Conservation (phyloP, 495 filamentous ascomycete species). For the Penicillium salamii region DNA sequence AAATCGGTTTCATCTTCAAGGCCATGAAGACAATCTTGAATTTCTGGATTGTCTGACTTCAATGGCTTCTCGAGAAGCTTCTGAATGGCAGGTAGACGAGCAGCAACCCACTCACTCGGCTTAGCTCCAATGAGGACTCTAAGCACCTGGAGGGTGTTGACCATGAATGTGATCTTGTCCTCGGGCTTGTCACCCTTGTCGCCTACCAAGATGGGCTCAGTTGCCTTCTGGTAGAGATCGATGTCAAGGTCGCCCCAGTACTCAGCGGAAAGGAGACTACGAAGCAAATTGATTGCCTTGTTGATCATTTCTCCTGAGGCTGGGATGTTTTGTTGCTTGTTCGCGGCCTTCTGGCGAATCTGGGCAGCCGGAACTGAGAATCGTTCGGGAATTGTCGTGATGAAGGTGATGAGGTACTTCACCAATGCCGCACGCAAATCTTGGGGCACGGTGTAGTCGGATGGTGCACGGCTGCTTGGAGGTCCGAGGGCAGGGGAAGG, state of each 20-base stretch:
- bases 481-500: slow-evolving; percentile 46
- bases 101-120: slow-evolving; percentile 82
- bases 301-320: slow-evolving; percentile 72
- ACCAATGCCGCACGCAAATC: slow-evolving; percentile 71
- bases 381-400: slow-evolving; percentile 80
- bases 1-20: slow-evolving; percentile 64
- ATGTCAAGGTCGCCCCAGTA: slow-evolving; percentile 93
- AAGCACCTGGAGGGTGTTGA: slow-evolving; percentile 90
- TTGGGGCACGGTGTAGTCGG: slow-evolving; percentile 66
- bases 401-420: slow-evolving; percentile 92
- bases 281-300: slow-evolving; percentile 78
- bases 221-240: slow-evolving; percentile 85
- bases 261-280: slow-evolving; percentile 78
- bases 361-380: slow-evolving; percentile 71
- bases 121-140: slow-evolving; percentile 83
- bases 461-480: slow-evolving; percentile 50
- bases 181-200: slow-evolving; percentile 63
- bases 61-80: slow-evolving; percentile 88
- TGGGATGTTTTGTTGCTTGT: slow-evolving; percentile 46
- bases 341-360: slow-evolving; percentile 50
- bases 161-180: slow-evolving; percentile 72
- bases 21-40: slow-evolving; percentile 86
- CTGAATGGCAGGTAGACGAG: slow-evolving; percentile 71
- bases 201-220: slow-evolving; percentile 73
- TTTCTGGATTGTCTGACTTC: slow-evolving; percentile 79